A percentile compares a stretch with the other conserved stretches of the same genome.
These are phyloP conservation scores for Diaporthe eres DNA, from an alignment of 2,329 filamentous ascomycete species.

Conservation along the genomic window DNA sequence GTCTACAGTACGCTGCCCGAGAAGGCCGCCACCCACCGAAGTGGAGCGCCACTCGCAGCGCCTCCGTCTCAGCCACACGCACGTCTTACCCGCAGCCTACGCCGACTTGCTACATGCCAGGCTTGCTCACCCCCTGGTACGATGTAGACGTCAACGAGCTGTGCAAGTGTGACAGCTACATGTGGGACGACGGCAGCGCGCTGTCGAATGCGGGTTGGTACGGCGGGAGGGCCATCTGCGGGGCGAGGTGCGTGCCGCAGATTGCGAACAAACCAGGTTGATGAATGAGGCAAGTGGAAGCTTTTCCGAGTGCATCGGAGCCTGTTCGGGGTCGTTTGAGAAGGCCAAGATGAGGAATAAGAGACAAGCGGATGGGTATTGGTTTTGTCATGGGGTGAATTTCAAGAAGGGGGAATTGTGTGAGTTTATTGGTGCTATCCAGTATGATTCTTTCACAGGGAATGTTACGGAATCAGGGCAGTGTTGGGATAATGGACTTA, in stretches of 20 bases:
- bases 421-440: slow-evolving; percentile 21
- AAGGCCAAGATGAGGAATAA: not conserved
- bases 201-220: slow-evolving; percentile 1
- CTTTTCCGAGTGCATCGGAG: slow-evolving; percentile 25
- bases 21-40: not conserved
- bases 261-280: slow-evolving; percentile 13
- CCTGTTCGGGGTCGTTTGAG: slow-evolving; percentile 23
- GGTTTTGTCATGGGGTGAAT: slow-evolving; percentile 33
- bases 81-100: not conserved
- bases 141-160: slow-evolving; percentile 19
- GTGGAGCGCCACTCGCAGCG: not conserved
- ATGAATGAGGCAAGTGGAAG: slow-evolving; percentile 13
- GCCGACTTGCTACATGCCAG: slow-evolving; percentile 21
- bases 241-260: not conserved
- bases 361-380: not conserved
- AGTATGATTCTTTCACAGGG: not conserved
- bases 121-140: not conserved
- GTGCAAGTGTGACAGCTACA: slow-evolving; percentile 20
- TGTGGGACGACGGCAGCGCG: slow-evolving; percentile 11
- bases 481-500: slow-evolving; percentile 31
- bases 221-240: slow-evolving; percentile 15
- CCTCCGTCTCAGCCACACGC: not conserved
- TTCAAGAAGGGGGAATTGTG: slow-evolving; percentile 29
- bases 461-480: not conserved
- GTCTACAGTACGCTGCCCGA: not conserved